Conservation (phyloP, 2,329 filamentous ascomycete genomes). For the Trichophyton schoenleinii region DNA sequence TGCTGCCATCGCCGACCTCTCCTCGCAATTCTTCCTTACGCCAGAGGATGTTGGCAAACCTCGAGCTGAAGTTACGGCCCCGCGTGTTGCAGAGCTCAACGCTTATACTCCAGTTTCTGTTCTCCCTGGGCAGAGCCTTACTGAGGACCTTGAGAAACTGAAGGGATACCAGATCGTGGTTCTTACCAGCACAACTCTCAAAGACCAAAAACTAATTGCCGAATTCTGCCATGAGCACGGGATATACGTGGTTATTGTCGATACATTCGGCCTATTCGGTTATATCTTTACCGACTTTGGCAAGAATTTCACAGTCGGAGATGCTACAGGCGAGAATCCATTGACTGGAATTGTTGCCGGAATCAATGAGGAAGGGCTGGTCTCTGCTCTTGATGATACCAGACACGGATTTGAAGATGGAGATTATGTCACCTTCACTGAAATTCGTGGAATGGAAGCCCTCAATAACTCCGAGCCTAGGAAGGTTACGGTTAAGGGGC, state of each 20-base stretch:
- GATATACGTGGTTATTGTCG: conserved; percentile 76
- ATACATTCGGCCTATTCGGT: conserved; percentile 89
- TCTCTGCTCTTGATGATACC: conserved; percentile 88
- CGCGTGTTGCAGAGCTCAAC: conserved; percentile 86
- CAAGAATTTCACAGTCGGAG: conserved; percentile 79
- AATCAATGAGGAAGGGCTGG: conserved; percentile 78
- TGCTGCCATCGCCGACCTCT: conserved; percentile 74
- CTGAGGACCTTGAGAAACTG: conserved; percentile 63
- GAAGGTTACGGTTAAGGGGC: conserved; percentile 87
- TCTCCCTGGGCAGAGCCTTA: conserved; percentile 53
- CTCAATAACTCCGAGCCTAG: conserved; percentile 73
- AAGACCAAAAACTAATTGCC: conserved; percentile 69
- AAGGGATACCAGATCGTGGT: conserved; percentile 90
- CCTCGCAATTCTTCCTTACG: conserved; percentile 92
- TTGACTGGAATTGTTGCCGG: conserved; percentile 77
- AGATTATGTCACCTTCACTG: conserved; percentile 89
- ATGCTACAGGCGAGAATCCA: conserved; percentile 80
- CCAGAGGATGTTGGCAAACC: conserved; percentile 83
- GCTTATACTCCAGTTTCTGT: conserved; percentile 85
- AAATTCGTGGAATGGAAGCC: conserved; percentile 81
- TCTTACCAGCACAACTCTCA: conserved; percentile 68
- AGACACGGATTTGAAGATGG: conserved; percentile 92
- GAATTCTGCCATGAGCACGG: conserved; percentile 91
- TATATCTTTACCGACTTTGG: conserved; percentile 97
- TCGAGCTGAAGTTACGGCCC: conserved; percentile 72